Evolutionary conservation across 2,329 filamentous ascomycete genomes (phyloP).

Genomic region (Xylariaceae sp.): DNA sequence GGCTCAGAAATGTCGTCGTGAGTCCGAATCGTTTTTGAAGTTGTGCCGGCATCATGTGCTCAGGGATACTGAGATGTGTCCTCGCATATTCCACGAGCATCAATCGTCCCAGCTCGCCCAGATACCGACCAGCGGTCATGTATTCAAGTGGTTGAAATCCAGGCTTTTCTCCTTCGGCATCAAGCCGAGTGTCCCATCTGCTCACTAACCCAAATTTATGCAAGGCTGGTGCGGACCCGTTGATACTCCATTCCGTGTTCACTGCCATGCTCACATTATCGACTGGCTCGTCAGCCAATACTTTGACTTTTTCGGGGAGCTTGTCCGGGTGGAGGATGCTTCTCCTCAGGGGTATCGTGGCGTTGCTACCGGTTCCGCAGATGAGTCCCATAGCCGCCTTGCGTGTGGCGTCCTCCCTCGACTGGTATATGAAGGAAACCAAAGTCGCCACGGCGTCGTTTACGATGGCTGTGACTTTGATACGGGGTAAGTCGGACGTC

Average conservation of each 20-base stretch:
- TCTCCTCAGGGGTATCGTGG: conserved; percentile 65
- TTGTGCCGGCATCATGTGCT: conserved; percentile 43
- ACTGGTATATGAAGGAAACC: conserved; percentile 67
- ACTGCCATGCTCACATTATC: conserved; percentile 61
- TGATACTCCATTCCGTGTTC: conserved; percentile 81
- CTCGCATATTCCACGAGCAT: conserved; percentile 60
- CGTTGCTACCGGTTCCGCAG: conserved; percentile 74
- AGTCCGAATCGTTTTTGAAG: conserved; percentile 54
- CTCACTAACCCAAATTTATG: conserved; percentile 56
- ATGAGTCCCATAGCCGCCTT: conserved; percentile 73
- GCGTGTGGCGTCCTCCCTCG: conserved; percentile 51
- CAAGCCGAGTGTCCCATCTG: conserved; percentile 62
- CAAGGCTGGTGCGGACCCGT: conserved; percentile 63
- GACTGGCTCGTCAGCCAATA: conserved; percentile 36
- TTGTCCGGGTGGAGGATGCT: conserved; percentile 58
- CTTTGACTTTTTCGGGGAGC: conserved; percentile 39
- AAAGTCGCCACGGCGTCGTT: conserved; percentile 78
- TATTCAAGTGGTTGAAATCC: conserved; percentile 81
- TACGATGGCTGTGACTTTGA: conserved; percentile 68
- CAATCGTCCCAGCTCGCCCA: conserved; percentile 68
- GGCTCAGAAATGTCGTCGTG: conserved; percentile 66
- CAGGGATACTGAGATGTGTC: conserved; percentile 30
- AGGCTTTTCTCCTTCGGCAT: conserved; percentile 58
- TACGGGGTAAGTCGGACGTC: conserved; percentile 45
- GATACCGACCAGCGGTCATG: conserved; percentile 72